phyloP scores from a whole-genome alignment of 805 yeast species.

The Cyberlindnera suaveolens region DNA sequence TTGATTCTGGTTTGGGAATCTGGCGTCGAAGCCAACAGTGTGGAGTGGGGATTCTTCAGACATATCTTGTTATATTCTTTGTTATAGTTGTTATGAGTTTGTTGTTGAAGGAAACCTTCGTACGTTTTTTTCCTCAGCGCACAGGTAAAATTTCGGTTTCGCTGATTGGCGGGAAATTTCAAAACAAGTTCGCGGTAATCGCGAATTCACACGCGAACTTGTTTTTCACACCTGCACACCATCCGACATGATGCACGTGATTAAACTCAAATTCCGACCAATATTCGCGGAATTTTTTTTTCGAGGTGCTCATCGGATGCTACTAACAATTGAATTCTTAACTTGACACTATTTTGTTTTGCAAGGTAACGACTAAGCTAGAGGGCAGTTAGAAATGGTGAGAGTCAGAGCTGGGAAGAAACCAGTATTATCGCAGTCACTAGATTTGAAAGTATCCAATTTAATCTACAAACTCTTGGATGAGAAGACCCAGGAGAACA shows the following conservation, averaged over 20 bases:
- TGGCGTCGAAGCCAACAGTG: constrained; percentile 78
- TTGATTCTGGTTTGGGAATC: constrained; percentile 97
- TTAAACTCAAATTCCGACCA: no score
- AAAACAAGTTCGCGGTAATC: background rate
- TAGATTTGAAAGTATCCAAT: constrained; percentile 54
- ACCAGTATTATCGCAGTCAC: constrained; percentile 23
- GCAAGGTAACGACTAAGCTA: background rate
- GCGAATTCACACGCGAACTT: background rate
- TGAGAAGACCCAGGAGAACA: constrained; percentile 45
- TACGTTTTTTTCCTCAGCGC: background rate
- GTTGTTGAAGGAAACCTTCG: background rate
- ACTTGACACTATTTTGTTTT: background rate
- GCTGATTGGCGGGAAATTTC: constrained; percentile 12
- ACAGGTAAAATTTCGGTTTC: constrained; percentile 4
- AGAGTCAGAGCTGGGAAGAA: constrained; percentile 23
- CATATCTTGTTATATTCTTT: constrained; percentile 9
- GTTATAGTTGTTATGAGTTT: background rate
- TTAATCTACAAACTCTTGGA: constrained; percentile 53
- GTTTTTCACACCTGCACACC: no score
- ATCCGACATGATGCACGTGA: no score
- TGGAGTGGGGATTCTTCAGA: constrained; percentile 39
- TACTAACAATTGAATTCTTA: no score
- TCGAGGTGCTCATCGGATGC: no score
- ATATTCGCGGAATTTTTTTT: no score
- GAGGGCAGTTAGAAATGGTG: constrained; percentile 24